Evolutionary conservation across 1,284 basidiomycete genomes (phyloP).

Genomic region (Moesziomyces globuligerus): DNA sequence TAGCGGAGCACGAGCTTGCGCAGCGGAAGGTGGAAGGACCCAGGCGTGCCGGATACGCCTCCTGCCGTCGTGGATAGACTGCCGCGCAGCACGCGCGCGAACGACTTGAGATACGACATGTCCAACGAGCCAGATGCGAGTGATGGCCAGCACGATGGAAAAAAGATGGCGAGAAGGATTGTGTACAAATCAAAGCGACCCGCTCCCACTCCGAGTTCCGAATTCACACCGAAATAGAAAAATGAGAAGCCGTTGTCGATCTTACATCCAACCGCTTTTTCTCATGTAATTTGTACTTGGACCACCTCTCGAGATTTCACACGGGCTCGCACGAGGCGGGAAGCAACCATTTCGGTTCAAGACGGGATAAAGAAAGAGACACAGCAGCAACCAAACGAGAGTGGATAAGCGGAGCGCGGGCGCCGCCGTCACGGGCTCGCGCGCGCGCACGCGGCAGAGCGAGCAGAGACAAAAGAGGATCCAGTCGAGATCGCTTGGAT

Average conservation of each 20-base stretch:
- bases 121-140: not conserved
- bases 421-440: no score
- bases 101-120: constrained; percentile 40
- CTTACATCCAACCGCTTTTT: no score
- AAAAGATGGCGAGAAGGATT: not conserved
- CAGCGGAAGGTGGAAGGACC: constrained; percentile 23
- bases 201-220: not conserved
- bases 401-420: no score
- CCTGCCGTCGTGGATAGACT: constrained; percentile 12
- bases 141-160: not conserved
- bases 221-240: no score
- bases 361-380: no score
- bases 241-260: no score
- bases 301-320: no score
- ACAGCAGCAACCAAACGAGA: no score
- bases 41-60: constrained; percentile 1
- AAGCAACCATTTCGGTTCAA: no score
- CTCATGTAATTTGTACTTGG: no score
- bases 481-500: not conserved
- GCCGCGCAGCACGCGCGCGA: constrained; percentile 36
- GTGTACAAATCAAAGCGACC: not conserved
- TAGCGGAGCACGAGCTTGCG: constrained; percentile 48
- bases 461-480: not conserved
- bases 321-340: no score
- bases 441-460: not conserved